These are phyloP conservation scores for Neofusicoccum sp. DNA, from an alignment of 2,329 filamentous ascomycete genomes.

Conservation along the genomic window DNA sequence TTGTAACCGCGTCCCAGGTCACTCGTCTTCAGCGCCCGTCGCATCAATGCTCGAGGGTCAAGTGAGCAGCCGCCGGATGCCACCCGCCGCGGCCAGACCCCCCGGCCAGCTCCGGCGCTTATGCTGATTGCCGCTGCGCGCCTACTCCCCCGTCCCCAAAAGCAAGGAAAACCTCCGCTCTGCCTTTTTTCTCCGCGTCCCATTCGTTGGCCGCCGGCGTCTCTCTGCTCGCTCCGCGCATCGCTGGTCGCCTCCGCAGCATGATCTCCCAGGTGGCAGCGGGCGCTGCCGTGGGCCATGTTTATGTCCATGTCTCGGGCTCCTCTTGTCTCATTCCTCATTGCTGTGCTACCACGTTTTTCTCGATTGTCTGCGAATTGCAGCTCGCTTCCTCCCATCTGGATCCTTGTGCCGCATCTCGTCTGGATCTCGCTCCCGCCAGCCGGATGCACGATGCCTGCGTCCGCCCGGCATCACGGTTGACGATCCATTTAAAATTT, in stretches of 20 bases:
- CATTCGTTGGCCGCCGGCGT: neutral
- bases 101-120: constrained; percentile 8
- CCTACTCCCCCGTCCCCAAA: constrained; percentile 12
- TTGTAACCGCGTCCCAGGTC: constrained; percentile 7
- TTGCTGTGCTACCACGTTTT: constrained; percentile 15
- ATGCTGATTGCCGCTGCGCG: constrained; percentile 14
- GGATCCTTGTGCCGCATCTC: constrained; percentile 14
- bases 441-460: constrained; percentile 15
- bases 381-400: constrained; percentile 1
- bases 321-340: constrained; percentile 17
- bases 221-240: neutral
- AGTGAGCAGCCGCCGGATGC: neutral
- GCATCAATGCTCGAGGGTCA: constrained; percentile 6
- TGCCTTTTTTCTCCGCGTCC: neutral
- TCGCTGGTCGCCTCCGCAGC: too few relatives aligned
- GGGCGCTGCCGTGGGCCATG: neutral
- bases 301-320: constrained; percentile 12
- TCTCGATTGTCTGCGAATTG: constrained; percentile 8
- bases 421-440: constrained; percentile 14
- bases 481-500: constrained; percentile 10
- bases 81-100: neutral
- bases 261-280: neutral
- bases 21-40: constrained; percentile 8
- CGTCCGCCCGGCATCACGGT: constrained; percentile 16
- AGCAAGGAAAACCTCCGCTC: neutral